Conservation (phyloP, 306 rosid genomes). For the Luffa acutangula region DNA sequence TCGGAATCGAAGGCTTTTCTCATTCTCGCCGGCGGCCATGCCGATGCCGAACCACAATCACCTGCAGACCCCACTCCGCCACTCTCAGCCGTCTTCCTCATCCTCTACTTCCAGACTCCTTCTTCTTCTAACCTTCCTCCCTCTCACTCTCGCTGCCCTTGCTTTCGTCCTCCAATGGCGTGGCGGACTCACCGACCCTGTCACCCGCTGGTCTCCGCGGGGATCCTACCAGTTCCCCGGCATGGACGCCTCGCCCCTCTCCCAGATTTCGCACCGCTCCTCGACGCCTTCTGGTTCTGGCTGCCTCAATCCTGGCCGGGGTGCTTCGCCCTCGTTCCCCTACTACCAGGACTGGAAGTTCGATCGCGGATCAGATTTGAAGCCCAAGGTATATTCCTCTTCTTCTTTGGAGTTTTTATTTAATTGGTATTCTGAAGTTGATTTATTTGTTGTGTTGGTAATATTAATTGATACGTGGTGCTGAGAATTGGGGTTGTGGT, state of each 20-base stretch:
- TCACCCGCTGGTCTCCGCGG: conserved; percentile 59
- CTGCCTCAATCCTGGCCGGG: conserved; percentile 62
- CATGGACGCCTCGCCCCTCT: conserved; percentile 73
- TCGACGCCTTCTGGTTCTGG: conserved; percentile 22
- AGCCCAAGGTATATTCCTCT: conserved; percentile 58
- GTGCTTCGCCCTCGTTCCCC: conserved; percentile 61
- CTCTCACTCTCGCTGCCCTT: conserved; percentile 71
- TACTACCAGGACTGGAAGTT: conserved; percentile 75
- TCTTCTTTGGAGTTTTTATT: neutral
- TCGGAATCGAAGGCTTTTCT: neutral
- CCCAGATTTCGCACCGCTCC: conserved; percentile 41
- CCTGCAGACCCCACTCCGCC: conserved; percentile 58
- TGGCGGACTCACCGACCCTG: conserved; percentile 78
- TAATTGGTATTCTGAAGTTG: neutral
- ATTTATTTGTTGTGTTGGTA: neutral
- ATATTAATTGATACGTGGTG: neutral
- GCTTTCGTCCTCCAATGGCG: conserved; percentile 99
- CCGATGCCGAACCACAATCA: conserved; percentile 33
- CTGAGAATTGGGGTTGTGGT: neutral
- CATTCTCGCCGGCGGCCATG: conserved; percentile 22
- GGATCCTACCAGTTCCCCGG: conserved; percentile 82
- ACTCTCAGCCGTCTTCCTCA: conserved; percentile 21
- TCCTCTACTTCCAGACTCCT: conserved; percentile 58
- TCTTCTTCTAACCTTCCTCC: conserved; percentile 77
- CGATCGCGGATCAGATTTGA: conserved; percentile 46